Conservation (phyloP, 495 filamentous ascomycete species). For the Filosporella fistucella region DNA sequence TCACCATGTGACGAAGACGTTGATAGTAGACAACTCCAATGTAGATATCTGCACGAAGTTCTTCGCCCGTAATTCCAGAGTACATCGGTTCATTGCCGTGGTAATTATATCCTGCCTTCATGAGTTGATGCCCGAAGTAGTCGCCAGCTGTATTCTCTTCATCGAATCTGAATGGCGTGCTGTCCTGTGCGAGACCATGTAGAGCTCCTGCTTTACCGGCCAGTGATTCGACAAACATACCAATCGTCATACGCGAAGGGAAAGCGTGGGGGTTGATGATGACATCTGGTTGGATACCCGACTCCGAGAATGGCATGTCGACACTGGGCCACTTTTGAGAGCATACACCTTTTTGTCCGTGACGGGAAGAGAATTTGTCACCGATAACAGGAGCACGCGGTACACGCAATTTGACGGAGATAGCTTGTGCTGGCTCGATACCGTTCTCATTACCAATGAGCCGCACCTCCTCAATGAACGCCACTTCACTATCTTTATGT, state of each 20-base stretch:
- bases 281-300: slow-evolving; percentile 92
- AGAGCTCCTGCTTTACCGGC: slow-evolving; percentile 92
- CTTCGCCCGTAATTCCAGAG: slow-evolving; percentile 89
- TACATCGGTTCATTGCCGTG: slow-evolving; percentile 98
- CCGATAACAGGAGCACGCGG: slow-evolving; percentile 90
- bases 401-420: slow-evolving; percentile 89
- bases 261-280: slow-evolving; percentile 99
- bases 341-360: slow-evolving; percentile 96
- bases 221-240: slow-evolving; percentile 97
- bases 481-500: slow-evolving; percentile 87
- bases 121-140: slow-evolving; percentile 93
- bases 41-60: slow-evolving; percentile 93
- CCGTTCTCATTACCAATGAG: slow-evolving; percentile 79
- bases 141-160: slow-evolving; percentile 89
- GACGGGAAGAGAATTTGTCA: slow-evolving; percentile 97
- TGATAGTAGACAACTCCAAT: slow-evolving; percentile 98
- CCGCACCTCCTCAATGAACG: slow-evolving; percentile 88
- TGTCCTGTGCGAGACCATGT: slow-evolving; percentile 91
- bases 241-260: slow-evolving; percentile 99
- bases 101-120: slow-evolving; percentile 94
- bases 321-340: slow-evolving; percentile 93
- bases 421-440: slow-evolving; percentile 72
- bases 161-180: slow-evolving; percentile 89
- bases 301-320: slow-evolving; percentile 98
- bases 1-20: slow-evolving; percentile 96